Percentiles rank a stretch among this genome's conserved stretches.
phyloP scores from a whole-genome alignment of 73 alveolate genomes.

The Loxodes magnus region DNA sequence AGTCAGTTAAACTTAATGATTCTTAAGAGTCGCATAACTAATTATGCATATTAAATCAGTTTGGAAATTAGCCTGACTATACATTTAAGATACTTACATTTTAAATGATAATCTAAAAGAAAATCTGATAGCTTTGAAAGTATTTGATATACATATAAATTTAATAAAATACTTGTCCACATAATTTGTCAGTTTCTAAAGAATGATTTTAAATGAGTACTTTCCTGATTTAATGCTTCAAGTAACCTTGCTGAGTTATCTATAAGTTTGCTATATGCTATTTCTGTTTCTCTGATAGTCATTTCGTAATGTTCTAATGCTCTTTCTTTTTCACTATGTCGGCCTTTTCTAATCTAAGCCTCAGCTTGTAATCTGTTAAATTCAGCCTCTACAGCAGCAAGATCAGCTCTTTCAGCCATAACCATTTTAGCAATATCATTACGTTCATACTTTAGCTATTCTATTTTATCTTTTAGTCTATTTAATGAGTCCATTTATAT shows the following conservation, averaged over 20 bases:
- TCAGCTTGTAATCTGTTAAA: background rate
- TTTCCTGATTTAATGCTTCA: conserved; percentile 5
- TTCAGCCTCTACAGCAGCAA: conserved; percentile 6
- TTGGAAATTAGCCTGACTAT: too few relatives aligned
- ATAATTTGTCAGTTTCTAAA: too few relatives aligned
- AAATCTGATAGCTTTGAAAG: too few relatives aligned
- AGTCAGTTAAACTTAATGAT: too few relatives aligned
- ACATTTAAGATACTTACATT: too few relatives aligned
- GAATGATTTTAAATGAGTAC: background rate
- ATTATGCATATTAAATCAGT: too few relatives aligned
- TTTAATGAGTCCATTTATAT: conserved; percentile 4
- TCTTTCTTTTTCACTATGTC: conserved; percentile 8
- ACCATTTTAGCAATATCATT: background rate
- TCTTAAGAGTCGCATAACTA: too few relatives aligned
- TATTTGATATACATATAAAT: too few relatives aligned
- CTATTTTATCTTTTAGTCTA: conserved; percentile 4
- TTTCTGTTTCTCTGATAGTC: conserved; percentile 12
- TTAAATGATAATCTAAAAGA: too few relatives aligned
- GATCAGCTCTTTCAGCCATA: conserved; percentile 7
- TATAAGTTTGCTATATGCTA: background rate
- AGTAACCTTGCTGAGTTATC: background rate
- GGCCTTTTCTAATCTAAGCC: background rate
- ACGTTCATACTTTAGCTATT: background rate
- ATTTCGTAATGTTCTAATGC: background rate
- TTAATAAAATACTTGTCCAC: too few relatives aligned